Percentiles rank a stretch among this genome's conserved stretches.
Evolutionary conservation across 176 grass and related monocot species (phyloP).

Genomic region (Triticum dicoccoides): DNA sequence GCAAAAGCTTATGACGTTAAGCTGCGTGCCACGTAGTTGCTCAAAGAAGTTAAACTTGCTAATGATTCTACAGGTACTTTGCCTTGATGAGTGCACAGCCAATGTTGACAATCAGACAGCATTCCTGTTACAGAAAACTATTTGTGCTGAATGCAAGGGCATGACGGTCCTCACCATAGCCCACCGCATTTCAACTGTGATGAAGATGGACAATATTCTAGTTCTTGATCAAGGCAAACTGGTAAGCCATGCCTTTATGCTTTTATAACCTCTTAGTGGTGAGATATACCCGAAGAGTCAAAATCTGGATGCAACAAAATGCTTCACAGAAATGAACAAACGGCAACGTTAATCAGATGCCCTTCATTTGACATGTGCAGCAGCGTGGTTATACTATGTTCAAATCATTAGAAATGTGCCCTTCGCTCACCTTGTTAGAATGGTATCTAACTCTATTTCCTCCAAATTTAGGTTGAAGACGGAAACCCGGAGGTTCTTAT

Average conservation of each 20-base stretch:
- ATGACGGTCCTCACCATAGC: conserved; percentile 89
- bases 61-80: conserved; percentile 58
- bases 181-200: conserved; percentile 84
- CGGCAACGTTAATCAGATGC: background rate
- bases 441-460: background rate
- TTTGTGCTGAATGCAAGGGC: conserved; percentile 74
- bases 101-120: conserved; percentile 80
- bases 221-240: conserved; percentile 81
- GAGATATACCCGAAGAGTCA: background rate
- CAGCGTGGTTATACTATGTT: background rate
- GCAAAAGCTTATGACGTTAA: background rate
- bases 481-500: conserved; percentile 63
- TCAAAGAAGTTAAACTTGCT: background rate
- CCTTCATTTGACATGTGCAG: background rate
- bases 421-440: background rate
- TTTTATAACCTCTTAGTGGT: background rate
- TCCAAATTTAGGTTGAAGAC: conserved; percentile 77
- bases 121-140: conserved; percentile 65
- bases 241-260: conserved; percentile 31
- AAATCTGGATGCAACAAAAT: background rate
- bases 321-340: background rate
- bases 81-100: conserved; percentile 91
- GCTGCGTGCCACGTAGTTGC: background rate
- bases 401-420: background rate
- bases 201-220: conserved; percentile 81